Conservation (phyloP, 352 stramenopile species). For the Blastocystis sp. region DNA sequence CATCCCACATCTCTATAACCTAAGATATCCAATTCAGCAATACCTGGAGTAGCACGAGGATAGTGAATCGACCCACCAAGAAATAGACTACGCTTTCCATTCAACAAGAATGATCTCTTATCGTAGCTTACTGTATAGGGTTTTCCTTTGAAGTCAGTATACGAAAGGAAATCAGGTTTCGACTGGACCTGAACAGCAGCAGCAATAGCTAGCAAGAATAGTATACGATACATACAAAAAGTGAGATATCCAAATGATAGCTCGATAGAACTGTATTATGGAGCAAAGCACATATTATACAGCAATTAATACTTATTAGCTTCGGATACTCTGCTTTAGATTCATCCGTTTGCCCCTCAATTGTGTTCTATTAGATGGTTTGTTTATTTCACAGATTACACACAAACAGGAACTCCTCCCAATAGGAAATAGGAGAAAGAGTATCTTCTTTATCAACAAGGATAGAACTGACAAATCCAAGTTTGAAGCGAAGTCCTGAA, state of each 20-base stretch:
- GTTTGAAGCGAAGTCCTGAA: too few relatives aligned
- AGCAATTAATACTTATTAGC: not conserved
- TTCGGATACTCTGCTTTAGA: not conserved
- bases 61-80: conserved; percentile 33
- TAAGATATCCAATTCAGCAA: not conserved
- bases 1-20: conserved; percentile 18
- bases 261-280: not conserved
- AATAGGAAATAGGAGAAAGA: too few relatives aligned
- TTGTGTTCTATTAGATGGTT: not conserved
- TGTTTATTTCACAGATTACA: too few relatives aligned
- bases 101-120: conserved; percentile 29
- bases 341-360: not conserved
- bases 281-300: not conserved
- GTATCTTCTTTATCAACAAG: too few relatives aligned
- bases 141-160: conserved; percentile 38
- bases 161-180: conserved; percentile 13
- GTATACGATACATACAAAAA: not conserved
- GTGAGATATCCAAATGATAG: not conserved
- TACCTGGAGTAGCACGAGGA: conserved; percentile 38
- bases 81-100: conserved; percentile 32
- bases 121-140: conserved; percentile 39
- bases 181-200: not conserved
- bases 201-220: conserved; percentile 19
- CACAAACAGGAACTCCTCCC: too few relatives aligned
- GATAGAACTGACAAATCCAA: too few relatives aligned